Evolutionary conservation across 108 stramenopile genomes (phyloP).

Genomic region (Parmales sp.): DNA sequence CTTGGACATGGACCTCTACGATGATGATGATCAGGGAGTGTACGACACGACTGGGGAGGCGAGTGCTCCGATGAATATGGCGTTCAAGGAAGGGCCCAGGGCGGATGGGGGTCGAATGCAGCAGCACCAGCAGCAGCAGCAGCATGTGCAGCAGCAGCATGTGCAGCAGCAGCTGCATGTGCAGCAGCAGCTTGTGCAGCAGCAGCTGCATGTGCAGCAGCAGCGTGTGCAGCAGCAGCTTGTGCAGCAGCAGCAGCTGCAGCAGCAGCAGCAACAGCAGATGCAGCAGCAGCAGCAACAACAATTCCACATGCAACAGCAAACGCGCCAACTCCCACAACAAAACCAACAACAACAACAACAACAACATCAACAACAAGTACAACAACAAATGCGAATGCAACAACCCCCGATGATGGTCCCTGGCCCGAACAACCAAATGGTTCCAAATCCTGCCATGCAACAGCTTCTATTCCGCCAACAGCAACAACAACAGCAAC

Average conservation of each 20-base stretch:
- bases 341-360: neutral
- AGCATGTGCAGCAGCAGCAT: neutral
- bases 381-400: neutral
- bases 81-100: neutral
- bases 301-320: neutral
- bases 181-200: neutral
- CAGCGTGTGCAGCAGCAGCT: no score
- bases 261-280: neutral
- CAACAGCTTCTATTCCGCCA: no score
- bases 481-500: no score
- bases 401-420: no score
- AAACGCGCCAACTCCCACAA: neutral
- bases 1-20: slow-evolving; percentile 2
- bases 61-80: neutral
- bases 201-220: neutral
- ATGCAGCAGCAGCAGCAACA: neutral
- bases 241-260: neutral
- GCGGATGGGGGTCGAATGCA: neutral
- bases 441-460: no score
- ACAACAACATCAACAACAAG: neutral
- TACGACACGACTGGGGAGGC: neutral
- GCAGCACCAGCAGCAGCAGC: neutral
- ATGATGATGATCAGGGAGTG: neutral
- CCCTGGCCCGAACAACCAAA: no score
- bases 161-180: neutral